Base-by-base conservation (phyloP, 169 alveolate genomes). In the Plasmodium relictum region DNA sequence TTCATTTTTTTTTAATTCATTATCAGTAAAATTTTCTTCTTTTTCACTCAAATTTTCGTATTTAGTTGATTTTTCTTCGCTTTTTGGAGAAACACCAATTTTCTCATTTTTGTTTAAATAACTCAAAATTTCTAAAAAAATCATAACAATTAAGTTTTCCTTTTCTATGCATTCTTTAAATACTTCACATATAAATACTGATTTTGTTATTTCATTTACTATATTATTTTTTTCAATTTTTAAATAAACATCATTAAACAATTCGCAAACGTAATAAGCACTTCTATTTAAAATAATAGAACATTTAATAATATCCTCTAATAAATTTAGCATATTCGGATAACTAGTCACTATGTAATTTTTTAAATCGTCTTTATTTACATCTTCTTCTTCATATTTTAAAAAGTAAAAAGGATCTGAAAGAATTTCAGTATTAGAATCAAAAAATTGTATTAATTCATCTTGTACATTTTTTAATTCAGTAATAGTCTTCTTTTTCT, bases 131-230 rank as follows among this genome's bases (percentile, higher is more conserved):
- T 61, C 73, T 2, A 70, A 42, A 42, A 70, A 70, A 18, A 86
- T 86, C 92, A 86, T 86, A 6, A 86, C 16, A 62, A 86, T 86
- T 70, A 86, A 61, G 42, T 86, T 86, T 3, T 86, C 92, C 24
- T 86, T 86, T 52, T 86, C 92, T 56, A 86, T 70, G 18, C 86
- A 69, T 44, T 62, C 87, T 73, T 86, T 86, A 44, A 70, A 70
- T 24, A 86, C 66, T 41, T 86, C 88, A 22, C 59, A 58, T 0
- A 86, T 86, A 59, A 18, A 86, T 0, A 14, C 45, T 0, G 88
- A 42, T 24, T 86, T 86, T 2, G 45, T 86, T 7, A 86, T 16
- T 71, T 86, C 88, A n/a, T 24, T 70, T 0, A 14, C 37, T 59
- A 86, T 22, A 31, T 73, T 70, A 18, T 72, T 58, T 8, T 86